Base-by-base conservation (phyloP, 116 monocot species). In the Cymodocea nodosa region DNA sequence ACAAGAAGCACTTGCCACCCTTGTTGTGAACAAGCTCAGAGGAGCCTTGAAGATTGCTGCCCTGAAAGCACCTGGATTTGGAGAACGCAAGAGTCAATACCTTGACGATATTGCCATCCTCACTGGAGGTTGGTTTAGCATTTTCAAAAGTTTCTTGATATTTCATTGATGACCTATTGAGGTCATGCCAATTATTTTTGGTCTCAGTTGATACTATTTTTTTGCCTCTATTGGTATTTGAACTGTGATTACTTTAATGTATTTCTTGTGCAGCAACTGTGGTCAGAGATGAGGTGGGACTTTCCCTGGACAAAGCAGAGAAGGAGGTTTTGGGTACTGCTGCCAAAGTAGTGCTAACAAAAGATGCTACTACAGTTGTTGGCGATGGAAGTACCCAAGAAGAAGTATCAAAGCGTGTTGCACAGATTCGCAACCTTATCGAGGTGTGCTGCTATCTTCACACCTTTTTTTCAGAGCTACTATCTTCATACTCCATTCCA, bases 21-120 rank as follows among this genome's bases (percentile, higher is more conserved):
- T 94, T 61, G 94, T 94, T 57, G 94, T 90, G 13, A 94, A 94
- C 59, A 94, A 94, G 71, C 81, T 94, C 55, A 84, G 94, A 79
- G 94, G 94, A 13, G 75, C 95, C 50, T 69, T 91, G 65, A 97
- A 97, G 70, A 88, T 97, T 70, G 95, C 95, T 62, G 95, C 95
- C 18, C 78, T 97, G 17, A 97, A 97, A 72, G 95, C 95, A 48
- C 95, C 95, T 78, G 95, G 88, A 51, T 97, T 97, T 74, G 95
- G 95, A 63, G 95, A 97, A 71, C 76, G 95, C 35, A 97, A 97
- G 71, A 97, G 91, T 65, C 91, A 97, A 53, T 97, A 91, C 73
- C 85, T 97, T 74, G 95, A 97, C 73, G 95, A 97, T 57, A 97
- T 97, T 75, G 87, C 95, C 6, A 97, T 91, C 30, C 78, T 97